Base-by-base conservation (phyloP, 305 asterid species). In the Fraxinus ornus region DNA sequence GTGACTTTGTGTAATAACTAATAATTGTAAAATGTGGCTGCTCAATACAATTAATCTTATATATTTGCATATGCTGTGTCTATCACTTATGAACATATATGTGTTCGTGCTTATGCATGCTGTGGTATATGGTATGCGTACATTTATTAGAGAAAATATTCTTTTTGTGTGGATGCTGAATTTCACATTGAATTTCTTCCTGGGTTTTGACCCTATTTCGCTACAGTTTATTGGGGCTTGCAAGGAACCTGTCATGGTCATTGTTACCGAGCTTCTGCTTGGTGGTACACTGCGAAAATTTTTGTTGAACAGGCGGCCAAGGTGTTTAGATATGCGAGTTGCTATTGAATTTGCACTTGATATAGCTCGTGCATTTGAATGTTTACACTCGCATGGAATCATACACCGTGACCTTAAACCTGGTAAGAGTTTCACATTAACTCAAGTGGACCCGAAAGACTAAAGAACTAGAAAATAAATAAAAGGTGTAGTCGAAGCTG, bases 341-440 rank as follows among this genome's bases (percentile, higher is more conserved):
- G 95, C 94, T 44, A 88, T 92, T 44, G 89, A 90, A 17, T 92
- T 89, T 83, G 95, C 94, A 1, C 95, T 92, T 55, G 94, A 92
- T 79, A 90, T 92, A 35, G 92, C 95, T 81, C 94, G 93, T 73
- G 94, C 87, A 55, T 90, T 90, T 91, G 95, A 92, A 81, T 92
- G 95, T 80, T 84, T 92, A 83, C 95, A 92, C 88, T 92, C 93
- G 13, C 94, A 90, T 77, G 95, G 95, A 70, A 92, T 92, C 79
- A 92, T 92, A 81, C 95, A 92, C 71, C 91, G 95, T 41, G 95
- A 92, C 87, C 80, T 92, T 70, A 92, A 92, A 89, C 95, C 95
- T 21, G 95, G 95, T 93, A 92, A 62, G 30, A 1, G 76, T 41
- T 86, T 73, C 36, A 13, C 13, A 37, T 37, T 37, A 28, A 68